Conservation (phyloP, 305 asterid genomes). For the Rubia peregrina region DNA sequence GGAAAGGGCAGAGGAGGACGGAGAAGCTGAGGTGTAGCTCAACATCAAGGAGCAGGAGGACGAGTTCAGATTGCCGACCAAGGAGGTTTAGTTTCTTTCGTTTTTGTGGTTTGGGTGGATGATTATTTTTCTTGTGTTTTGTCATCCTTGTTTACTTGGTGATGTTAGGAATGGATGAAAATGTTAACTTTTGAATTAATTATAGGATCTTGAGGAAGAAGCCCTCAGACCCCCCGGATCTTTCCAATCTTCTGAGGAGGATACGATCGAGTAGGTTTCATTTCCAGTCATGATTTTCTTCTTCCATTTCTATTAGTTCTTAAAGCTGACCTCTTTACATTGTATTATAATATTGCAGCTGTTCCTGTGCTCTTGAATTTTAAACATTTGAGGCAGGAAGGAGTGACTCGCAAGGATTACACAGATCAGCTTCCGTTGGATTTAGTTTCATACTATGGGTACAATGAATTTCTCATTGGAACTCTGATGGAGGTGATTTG, state of each 20-base stretch:
- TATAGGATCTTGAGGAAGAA: constrained; percentile 84
- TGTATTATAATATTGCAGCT: constrained; percentile 39
- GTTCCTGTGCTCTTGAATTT: constrained; percentile 78
- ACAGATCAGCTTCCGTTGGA: constrained; percentile 66
- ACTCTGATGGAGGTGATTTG: constrained; percentile 74
- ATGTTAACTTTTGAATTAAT: constrained; percentile 12
- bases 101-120: not conserved
- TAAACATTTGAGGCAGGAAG: constrained; percentile 66
- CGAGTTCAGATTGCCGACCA: constrained; percentile 74
- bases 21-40: constrained; percentile 41
- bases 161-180: not conserved
- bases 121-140: not conserved
- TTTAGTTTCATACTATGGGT: constrained; percentile 70
- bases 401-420: constrained; percentile 61
- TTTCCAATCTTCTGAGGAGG: constrained; percentile 69
- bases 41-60: constrained; percentile 69
- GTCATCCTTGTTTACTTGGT: too few relatives aligned
- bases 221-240: constrained; percentile 72
- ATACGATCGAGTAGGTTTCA: constrained; percentile 61
- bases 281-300: constrained; percentile 5
- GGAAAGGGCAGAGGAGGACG: constrained; percentile 40
- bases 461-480: constrained; percentile 65
- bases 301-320: constrained; percentile 2
- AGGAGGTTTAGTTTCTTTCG: constrained; percentile 33
- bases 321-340: not conserved